phyloP scores from a whole-genome alignment of 2,329 filamentous ascomycete species.

The Xylariaceae sp. region DNA sequence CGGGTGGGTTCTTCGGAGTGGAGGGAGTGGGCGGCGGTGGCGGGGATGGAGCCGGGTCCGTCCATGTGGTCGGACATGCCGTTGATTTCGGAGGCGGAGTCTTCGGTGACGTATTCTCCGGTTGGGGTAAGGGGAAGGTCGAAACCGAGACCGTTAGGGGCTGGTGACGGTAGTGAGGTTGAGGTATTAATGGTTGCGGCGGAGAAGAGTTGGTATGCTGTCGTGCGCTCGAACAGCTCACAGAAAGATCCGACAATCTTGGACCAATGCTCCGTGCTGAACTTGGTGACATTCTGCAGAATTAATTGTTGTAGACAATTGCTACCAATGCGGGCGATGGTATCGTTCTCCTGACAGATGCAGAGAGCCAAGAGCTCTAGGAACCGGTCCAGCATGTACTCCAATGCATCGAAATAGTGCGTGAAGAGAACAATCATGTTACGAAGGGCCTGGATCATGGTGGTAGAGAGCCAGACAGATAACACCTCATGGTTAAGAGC shows the following conservation, averaged over 20 bases:
- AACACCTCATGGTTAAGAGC: slow-evolving; percentile 93
- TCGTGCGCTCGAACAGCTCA: slow-evolving; percentile 89
- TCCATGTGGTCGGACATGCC: slow-evolving; percentile 42
- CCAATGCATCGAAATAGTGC: slow-evolving; percentile 92
- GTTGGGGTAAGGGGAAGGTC: slow-evolving; percentile 40
- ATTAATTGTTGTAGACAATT: slow-evolving; percentile 97
- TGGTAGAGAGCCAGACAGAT: slow-evolving; percentile 97
- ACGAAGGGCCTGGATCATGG: slow-evolving; percentile 95
- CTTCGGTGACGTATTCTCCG: slow-evolving; percentile 39
- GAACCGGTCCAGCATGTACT: slow-evolving; percentile 98
- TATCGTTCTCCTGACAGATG: slow-evolving; percentile 99
- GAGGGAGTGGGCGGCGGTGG: slow-evolving; percentile 22
- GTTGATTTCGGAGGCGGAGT: slow-evolving; percentile 58
- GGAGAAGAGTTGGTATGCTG: slow-evolving; percentile 90
- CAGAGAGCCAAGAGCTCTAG: slow-evolving; percentile 89
- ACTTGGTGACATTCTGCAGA: slow-evolving; percentile 91
- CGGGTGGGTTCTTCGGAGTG: slow-evolving; percentile 21
- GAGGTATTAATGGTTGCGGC: slow-evolving; percentile 59
- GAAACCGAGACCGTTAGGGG: slow-evolving; percentile 50
- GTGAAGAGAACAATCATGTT: slow-evolving; percentile 99
- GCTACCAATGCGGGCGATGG: slow-evolving; percentile 93
- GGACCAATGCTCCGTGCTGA: slow-evolving; percentile 79
- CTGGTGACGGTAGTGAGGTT: slow-evolving; percentile 45
- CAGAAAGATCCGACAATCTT: slow-evolving; percentile 96
- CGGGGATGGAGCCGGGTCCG: slow-evolving; percentile 31